Percentiles rank a stretch among this genome's conserved stretches.
Evolutionary conservation across 176 grass and related monocot species (phyloP).

Genomic region (Triticum monococcum): DNA sequence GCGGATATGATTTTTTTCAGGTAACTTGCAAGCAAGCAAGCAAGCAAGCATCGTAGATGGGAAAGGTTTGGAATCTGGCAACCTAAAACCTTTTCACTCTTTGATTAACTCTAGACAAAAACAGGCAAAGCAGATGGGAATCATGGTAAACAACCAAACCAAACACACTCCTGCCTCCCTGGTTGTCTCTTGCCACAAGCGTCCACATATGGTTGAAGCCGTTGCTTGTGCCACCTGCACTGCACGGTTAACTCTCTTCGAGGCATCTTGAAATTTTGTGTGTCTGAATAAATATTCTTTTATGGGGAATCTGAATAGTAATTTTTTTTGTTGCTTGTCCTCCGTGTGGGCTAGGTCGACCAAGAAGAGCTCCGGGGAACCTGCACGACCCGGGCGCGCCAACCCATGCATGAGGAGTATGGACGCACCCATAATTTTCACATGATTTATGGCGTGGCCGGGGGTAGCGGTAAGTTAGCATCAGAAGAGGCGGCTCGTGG

Average conservation of each 20-base stretch:
- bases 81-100: conserved; percentile 15
- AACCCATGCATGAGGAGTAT: neutral
- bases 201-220: neutral
- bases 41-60: conserved; percentile 30
- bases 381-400: no score
- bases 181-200: conserved; percentile 3
- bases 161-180: neutral
- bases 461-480: no score
- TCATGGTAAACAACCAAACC: conserved; percentile 35
- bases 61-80: conserved; percentile 37
- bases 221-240: conserved; percentile 4
- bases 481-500: neutral
- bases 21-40: conserved; percentile 40
- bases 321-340: no score
- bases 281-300: neutral
- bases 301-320: no score
- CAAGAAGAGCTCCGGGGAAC: no score
- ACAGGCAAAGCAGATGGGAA: conserved; percentile 36
- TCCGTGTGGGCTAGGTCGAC: no score
- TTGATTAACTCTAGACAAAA: neutral
- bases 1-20: neutral
- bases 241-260: neutral
- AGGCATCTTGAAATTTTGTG: neutral
- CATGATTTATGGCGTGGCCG: neutral
- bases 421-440: neutral